Base-by-base conservation (phyloP, 2,329 filamentous ascomycete genomes). In the Alternaria brassicicola region DNA sequence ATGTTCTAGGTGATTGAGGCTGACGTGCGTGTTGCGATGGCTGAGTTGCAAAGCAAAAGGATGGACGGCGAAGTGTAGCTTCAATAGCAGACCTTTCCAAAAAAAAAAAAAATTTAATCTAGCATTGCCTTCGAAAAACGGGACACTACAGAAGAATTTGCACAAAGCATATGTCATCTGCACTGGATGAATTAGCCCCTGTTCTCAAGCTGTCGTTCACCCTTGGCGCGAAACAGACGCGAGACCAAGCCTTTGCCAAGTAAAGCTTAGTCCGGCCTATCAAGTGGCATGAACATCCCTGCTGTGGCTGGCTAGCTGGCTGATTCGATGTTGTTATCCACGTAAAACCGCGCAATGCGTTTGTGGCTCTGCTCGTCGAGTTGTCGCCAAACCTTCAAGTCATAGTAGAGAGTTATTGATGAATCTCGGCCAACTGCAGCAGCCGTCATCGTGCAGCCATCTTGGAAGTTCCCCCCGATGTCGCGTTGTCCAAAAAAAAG, bases 171-270 rank as follows among this genome's bases (percentile, higher is more conserved):
- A 28, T 15, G 36, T 41, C 12, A 17, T 15, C 13, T 38, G 4
- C 19, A 17, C 17, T 19, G 26, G 19, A 28, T 21, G 30, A 17
- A 43, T 31, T 3, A 15, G 8, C 30, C 28, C 39, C 30, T 52
- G 38, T 33, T 52, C 35, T 39, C 26, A 8, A 41, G 33, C 35
- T 30, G 28, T 52, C 17, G 25, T 41, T 52, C 49, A 43, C 36
- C 25, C 21, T 26, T 36, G 38, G 17, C 42, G 39, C 46, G 35
- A 55, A 38, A 42, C 49, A 48, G 25, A 51, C 15, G 15, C 30
- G 12, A 52, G 38, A 55, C 60, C 55, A 68, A 68, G 65, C 65
- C 62, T 68, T 66, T 36, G 64, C 65, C 64, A 66, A 68, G 65
- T 13, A 46, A 59, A 66, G 64, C 65, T 68, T 63, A 68, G 57